A percentile compares a stretch with the other conserved stretches of the same genome.
Conservation (phyloP, 116 monocot species). For the Iris pallida region DNA sequence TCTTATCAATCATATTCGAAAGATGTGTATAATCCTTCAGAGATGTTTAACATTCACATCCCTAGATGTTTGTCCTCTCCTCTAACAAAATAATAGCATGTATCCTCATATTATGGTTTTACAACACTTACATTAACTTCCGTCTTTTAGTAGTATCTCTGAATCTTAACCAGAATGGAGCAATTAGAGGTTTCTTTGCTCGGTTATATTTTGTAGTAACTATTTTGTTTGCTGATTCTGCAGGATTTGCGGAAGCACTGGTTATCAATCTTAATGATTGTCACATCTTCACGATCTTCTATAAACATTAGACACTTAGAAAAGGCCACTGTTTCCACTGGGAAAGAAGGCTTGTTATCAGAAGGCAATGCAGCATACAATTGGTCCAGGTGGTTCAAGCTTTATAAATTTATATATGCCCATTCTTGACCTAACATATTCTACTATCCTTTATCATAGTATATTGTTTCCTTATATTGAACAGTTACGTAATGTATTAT, state of each 20-base stretch:
- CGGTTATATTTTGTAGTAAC: background rate
- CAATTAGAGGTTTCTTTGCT: constrained; percentile 8
- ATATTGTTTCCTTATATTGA: too few relatives aligned
- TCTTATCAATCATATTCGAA: too few relatives aligned
- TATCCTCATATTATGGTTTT: too few relatives aligned
- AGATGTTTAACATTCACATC: too few relatives aligned
- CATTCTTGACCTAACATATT: background rate
- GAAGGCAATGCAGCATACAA: constrained; percentile 97
- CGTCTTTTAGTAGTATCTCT: too few relatives aligned
- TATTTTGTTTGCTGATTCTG: constrained; percentile 11
- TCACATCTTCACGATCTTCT: constrained; percentile 87
- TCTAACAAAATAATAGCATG: too few relatives aligned
- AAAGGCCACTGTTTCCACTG: constrained; percentile 97
- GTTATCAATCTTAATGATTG: constrained; percentile 91
- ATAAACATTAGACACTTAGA: constrained; percentile 98
- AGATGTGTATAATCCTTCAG: too few relatives aligned
- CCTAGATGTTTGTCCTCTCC: too few relatives aligned
- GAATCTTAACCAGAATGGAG: too few relatives aligned
- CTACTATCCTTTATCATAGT: background rate
- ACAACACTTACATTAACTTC: too few relatives aligned
- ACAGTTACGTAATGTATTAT: too few relatives aligned
- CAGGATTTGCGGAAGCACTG: constrained; percentile 90
- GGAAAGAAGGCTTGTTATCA: constrained; percentile 89
- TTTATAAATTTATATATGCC: background rate
- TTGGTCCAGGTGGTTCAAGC: constrained; percentile 73